Conservation (phyloP, 768 basidiomycete species). For the Steccherinum ochraceum region DNA sequence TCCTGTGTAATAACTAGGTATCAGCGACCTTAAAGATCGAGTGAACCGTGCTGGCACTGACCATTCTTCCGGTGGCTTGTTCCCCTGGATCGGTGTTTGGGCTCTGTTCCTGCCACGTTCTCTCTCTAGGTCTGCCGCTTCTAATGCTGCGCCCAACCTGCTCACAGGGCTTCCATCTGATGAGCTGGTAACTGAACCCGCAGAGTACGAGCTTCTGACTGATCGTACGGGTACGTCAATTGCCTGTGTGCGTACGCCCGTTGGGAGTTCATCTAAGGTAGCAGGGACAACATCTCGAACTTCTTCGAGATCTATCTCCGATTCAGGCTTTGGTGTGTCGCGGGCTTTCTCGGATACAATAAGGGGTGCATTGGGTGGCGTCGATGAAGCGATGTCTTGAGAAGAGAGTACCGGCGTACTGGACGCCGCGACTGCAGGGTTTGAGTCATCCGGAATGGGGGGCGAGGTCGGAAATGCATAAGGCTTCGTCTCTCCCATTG, state of each 20-base stretch:
- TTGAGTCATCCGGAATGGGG: not conserved
- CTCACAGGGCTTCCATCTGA: conserved; percentile 43
- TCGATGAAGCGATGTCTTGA: conserved; percentile 1
- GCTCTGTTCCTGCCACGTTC: conserved; percentile 45
- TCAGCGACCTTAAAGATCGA: too few relatives aligned
- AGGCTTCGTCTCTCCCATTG: conserved; percentile 35
- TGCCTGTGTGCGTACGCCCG: conserved; percentile 14
- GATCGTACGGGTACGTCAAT: conserved; percentile 21
- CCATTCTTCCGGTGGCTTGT: conserved; percentile 38
- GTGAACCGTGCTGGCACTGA: conserved; percentile 17
- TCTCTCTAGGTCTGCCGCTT: conserved; percentile 25
- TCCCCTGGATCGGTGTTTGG: conserved; percentile 49
- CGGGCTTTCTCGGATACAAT: not conserved
- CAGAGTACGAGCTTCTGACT: conserved; percentile 21
- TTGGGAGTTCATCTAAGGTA: conserved; percentile 12
- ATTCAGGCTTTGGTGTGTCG: conserved; percentile 4
- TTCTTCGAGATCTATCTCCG: conserved; percentile 15
- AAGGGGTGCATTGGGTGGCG: not conserved
- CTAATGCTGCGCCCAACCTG: conserved; percentile 27
- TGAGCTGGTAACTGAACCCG: conserved; percentile 39
- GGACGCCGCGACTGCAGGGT: not conserved
- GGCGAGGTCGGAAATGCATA: conserved; percentile 18
- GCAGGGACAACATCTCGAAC: conserved; percentile 11
- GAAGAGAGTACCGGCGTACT: not conserved
- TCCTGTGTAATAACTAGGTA: conserved; percentile 21